Evolutionary conservation across 2,329 filamentous ascomycete species (phyloP).

Genomic region (Fusarium scirpi): DNA sequence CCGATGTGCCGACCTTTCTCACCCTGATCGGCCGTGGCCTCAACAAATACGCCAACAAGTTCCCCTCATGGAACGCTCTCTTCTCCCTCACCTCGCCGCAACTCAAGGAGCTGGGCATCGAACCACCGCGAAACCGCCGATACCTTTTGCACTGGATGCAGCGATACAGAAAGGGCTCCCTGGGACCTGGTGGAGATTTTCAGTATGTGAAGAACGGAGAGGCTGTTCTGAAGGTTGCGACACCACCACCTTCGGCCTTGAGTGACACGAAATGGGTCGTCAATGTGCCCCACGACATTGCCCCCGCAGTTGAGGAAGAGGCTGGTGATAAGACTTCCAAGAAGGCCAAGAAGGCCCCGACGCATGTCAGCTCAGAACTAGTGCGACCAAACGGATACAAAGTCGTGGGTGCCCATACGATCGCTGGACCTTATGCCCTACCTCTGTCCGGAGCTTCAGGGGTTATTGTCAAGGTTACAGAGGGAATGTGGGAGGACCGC

Average conservation of each 20-base stretch:
- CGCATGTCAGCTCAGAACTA: constrained; percentile 23
- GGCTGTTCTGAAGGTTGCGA: constrained; percentile 64
- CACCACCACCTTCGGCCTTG: constrained; percentile 52
- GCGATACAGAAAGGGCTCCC: constrained; percentile 80
- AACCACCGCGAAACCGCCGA: constrained; percentile 82
- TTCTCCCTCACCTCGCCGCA: constrained; percentile 84
- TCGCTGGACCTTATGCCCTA: constrained; percentile 80
- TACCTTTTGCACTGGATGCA: constrained; percentile 92
- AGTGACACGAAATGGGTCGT: constrained; percentile 65
- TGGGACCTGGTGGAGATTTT: constrained; percentile 86
- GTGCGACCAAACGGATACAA: constrained; percentile 63
- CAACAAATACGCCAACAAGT: constrained; percentile 84
- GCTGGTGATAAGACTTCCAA: not conserved
- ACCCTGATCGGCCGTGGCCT: constrained; percentile 90
- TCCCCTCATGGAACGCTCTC: constrained; percentile 89
- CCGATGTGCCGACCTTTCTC: constrained; percentile 87
- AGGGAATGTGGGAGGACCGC: constrained; percentile 93
- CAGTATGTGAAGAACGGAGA: constrained; percentile 72
- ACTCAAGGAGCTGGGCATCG: constrained; percentile 85
- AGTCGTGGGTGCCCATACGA: constrained; percentile 74
- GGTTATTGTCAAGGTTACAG: constrained; percentile 76
- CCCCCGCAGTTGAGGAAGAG: constrained; percentile 47
- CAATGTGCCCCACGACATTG: constrained; percentile 63
- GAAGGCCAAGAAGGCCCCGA: not conserved
- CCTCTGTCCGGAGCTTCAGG: constrained; percentile 73